These are phyloP conservation scores for Thielaviopsis cerberus DNA, from an alignment of 2,329 filamentous ascomycete species.

Conservation along the genomic window DNA sequence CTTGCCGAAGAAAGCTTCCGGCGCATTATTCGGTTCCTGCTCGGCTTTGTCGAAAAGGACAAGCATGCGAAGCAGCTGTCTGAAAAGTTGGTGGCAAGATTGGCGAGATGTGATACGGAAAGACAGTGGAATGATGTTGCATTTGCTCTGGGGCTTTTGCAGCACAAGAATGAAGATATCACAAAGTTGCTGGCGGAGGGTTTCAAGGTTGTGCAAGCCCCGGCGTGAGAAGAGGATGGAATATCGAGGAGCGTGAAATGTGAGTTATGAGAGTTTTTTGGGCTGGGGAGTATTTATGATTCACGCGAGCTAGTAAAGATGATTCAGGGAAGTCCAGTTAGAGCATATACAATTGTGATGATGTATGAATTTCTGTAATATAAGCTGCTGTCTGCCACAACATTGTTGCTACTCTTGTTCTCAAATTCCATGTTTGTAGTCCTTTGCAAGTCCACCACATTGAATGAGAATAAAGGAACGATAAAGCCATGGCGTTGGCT, in stretches of 20 bases:
- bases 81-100: constrained; percentile 73
- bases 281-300: neutral
- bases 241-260: neutral
- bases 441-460: neutral
- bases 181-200: constrained; percentile 56
- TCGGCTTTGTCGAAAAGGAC: constrained; percentile 97
- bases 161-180: constrained; percentile 87
- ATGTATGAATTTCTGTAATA: neutral
- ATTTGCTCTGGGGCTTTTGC: constrained; percentile 71
- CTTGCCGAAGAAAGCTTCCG: constrained; percentile 74
- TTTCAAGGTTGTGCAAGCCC: constrained; percentile 50
- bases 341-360: neutral
- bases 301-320: neutral
- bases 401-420: neutral
- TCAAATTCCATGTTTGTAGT: neutral
- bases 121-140: constrained; percentile 95
- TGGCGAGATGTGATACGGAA: constrained; percentile 75
- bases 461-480: neutral
- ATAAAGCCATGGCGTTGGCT: neutral
- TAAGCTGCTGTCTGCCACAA: neutral
- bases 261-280: neutral
- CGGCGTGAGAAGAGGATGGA: constrained; percentile 25
- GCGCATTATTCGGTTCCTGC: constrained; percentile 76
- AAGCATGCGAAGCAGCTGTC: constrained; percentile 92
- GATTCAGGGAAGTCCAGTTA: neutral